Evolutionary conservation across 2,329 filamentous ascomycete species (phyloP).

Genomic region (Aspergillus fischeri): DNA sequence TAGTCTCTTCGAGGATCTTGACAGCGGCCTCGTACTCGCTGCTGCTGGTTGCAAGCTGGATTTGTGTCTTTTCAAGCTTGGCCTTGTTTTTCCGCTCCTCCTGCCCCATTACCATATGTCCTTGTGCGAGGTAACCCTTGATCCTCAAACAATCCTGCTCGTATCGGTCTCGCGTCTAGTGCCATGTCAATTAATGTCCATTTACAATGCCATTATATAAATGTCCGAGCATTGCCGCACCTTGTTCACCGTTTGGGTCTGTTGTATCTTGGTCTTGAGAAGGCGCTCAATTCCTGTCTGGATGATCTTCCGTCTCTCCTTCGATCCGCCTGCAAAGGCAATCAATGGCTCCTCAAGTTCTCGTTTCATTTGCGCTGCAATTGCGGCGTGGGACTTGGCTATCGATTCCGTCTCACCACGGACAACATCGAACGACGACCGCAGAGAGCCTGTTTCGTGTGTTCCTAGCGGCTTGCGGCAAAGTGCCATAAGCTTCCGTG

Average conservation of each 20-base stretch:
- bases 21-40: constrained; percentile 90
- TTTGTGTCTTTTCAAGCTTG: constrained; percentile 97
- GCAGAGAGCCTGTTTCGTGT: constrained; percentile 77
- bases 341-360: constrained; percentile 91
- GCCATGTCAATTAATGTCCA: constrained; percentile 8
- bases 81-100: constrained; percentile 99
- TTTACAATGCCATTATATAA: background rate
- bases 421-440: constrained; percentile 78
- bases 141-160: constrained; percentile 98
- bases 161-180: constrained; percentile 80
- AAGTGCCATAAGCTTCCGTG: constrained; percentile 79
- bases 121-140: constrained; percentile 96
- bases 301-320: constrained; percentile 93
- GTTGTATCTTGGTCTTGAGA: constrained; percentile 86
- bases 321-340: constrained; percentile 91
- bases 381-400: constrained; percentile 86
- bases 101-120: constrained; percentile 99
- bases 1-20: constrained; percentile 91
- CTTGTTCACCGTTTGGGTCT: constrained; percentile 90
- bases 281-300: constrained; percentile 92
- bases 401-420: constrained; percentile 87
- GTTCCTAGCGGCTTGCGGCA: constrained; percentile 87
- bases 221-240: constrained; percentile 41
- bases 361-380: constrained; percentile 90
- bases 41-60: constrained; percentile 86